These are phyloP conservation scores for Cordyceps fumosorosea DNA, from an alignment of 2,329 filamentous ascomycete genomes.

Conservation along the genomic window DNA sequence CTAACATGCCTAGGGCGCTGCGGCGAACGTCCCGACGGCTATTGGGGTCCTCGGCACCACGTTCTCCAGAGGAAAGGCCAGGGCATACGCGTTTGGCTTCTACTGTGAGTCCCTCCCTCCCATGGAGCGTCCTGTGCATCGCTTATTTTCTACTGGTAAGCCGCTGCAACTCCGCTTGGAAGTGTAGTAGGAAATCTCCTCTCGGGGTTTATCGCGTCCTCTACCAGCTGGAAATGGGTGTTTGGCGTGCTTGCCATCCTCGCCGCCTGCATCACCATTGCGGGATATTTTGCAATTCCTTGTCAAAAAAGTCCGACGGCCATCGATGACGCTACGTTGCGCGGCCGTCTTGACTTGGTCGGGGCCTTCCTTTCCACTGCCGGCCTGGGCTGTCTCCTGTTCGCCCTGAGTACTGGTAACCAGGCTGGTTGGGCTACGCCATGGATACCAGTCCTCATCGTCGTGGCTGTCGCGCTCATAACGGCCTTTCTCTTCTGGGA, in stretches of 20 bases:
- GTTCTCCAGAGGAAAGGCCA: conserved; percentile 52
- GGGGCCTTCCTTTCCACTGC: conserved; percentile 51
- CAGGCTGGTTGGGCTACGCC: conserved; percentile 54
- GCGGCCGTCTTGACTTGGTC: conserved; percentile 42
- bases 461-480: conserved; percentile 45
- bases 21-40: conserved; percentile 57
- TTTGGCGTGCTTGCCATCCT: conserved; percentile 54
- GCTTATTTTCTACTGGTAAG: conserved; percentile 16
- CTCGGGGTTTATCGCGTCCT: conserved; percentile 52
- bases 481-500: conserved; percentile 50
- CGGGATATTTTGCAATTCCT: conserved; percentile 52
- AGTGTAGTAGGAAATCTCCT: conserved; percentile 53
- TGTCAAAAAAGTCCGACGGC: not conserved
- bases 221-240: conserved; percentile 52
- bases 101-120: conserved; percentile 33
- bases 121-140: not conserved
- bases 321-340: not conserved
- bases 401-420: conserved; percentile 56
- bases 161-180: conserved; percentile 53
- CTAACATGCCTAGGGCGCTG: conserved; percentile 35
- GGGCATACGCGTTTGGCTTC: conserved; percentile 56
- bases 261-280: conserved; percentile 42
- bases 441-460: conserved; percentile 50
- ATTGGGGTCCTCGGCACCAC: conserved; percentile 57
- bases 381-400: conserved; percentile 50